Evolutionary conservation across 129 eudicot genomes (phyloP), one percentile per base, ranked within the genome.

Genomic region (Centaurea solstitialis): DNA sequence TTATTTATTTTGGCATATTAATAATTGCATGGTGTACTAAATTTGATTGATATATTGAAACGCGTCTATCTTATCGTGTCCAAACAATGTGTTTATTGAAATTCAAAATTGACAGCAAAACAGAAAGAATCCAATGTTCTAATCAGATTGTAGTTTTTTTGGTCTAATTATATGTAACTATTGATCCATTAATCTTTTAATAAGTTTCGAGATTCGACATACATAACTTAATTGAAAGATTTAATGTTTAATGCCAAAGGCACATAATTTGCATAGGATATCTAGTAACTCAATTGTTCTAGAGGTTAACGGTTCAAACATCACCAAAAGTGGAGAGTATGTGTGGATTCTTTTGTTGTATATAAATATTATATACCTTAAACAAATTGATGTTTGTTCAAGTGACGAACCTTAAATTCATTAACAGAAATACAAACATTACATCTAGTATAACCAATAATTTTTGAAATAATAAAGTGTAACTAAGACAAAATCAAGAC

Each of bases 21-120:
- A 73, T 75, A 50, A 47, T 50, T 75, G 23, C 61, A 43, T 47
- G 76, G 43, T 39, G 18, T 74, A 57, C n/a, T 41, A 41, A 74
- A 26, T 28, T 74, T 30, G 78, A 74, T 74, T 74, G 78, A 47
- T 74, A 50, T 47, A 26, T 26, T 74, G 23, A 57, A n/a, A 53
- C 18, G 17, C 45, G 50, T 74, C 23, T 23, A 22, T 43, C 67
- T 74, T 74, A 23, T 47, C 78, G 9, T 57, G 65, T 57, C 22
- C 62, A 17, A 4, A 26, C 30, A 26, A 26, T 26, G 15, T 26
- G 21, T 28, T 68, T 26, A 26, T 2, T 68, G 18, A 26, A 68
- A 5, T 24, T 12, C 9, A 33, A 8, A 50, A 21, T 18, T 18
- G 9, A 57, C 9, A 57, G 0, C 6, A 57, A 57, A 57, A 7